phyloP scores from a whole-genome alignment of 2,329 filamentous ascomycete genomes.

The Ophiostoma novo-ulmi region DNA sequence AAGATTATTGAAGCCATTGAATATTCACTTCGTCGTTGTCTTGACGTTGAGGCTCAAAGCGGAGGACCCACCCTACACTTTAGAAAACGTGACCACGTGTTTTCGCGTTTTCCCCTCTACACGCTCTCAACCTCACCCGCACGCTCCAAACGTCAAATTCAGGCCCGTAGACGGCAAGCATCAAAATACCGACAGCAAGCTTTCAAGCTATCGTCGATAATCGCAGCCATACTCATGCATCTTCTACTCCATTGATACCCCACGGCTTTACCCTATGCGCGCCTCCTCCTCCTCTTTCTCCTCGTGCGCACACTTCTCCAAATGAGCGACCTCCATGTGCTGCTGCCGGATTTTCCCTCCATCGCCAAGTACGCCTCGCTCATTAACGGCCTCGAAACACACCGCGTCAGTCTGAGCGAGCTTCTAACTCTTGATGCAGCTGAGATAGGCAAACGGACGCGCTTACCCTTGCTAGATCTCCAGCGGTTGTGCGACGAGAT shows the following conservation, averaged over 20 bases:
- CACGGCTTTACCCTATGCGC: not conserved
- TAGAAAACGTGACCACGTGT: slow-evolving; percentile 24
- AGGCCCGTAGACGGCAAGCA: not conserved
- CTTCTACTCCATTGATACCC: not conserved
- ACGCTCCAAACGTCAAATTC: not conserved
- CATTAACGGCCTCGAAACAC: slow-evolving; percentile 72
- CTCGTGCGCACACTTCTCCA: not conserved
- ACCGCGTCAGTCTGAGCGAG: slow-evolving; percentile 72
- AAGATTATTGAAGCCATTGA: not conserved
- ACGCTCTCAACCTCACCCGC: slow-evolving; percentile 3
- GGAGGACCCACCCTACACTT: slow-evolving; percentile 15
- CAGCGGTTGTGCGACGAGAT: slow-evolving; percentile 55
- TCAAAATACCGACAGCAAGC: not conserved
- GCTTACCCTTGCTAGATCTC: slow-evolving; percentile 73
- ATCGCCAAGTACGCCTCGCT: slow-evolving; percentile 63
- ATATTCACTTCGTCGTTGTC: not conserved
- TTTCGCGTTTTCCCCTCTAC: slow-evolving; percentile 18
- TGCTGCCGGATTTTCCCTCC: slow-evolving; percentile 74
- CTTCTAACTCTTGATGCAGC: slow-evolving; percentile 76
- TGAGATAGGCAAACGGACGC: slow-evolving; percentile 80
- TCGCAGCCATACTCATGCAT: not conserved
- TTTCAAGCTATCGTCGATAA: not conserved
- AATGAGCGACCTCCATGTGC: slow-evolving; percentile 81
- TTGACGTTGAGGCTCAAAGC: not conserved
- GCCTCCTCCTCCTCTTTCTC: not conserved